Evolutionary conservation across 2,329 filamentous ascomycete species (phyloP).

Genomic region (Helminthosporium solani): DNA sequence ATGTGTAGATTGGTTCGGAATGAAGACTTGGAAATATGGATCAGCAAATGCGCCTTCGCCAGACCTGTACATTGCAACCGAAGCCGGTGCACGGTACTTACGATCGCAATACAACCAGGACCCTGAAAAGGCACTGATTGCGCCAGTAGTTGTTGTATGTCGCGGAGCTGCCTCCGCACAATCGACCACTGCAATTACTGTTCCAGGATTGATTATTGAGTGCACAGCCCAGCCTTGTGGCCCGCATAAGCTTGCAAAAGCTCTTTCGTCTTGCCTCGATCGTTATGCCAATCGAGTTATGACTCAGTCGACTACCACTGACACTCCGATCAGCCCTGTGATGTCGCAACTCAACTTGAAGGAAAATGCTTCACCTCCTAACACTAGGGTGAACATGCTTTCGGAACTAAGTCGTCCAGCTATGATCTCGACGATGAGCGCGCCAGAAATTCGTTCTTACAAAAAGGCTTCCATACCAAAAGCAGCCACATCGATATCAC

Average conservation of each 20-base stretch:
- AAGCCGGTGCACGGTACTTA: conserved; percentile 30
- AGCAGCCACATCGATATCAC: conserved; percentile 15
- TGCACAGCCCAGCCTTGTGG: conserved; percentile 40
- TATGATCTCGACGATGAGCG: conserved; percentile 31
- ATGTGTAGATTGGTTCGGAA: conserved; percentile 40
- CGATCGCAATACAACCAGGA: conserved; percentile 28
- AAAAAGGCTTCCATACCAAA: conserved; percentile 18
- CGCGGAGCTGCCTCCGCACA: conserved; percentile 38
- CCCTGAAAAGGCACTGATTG: conserved; percentile 16
- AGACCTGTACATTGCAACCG: conserved; percentile 36
- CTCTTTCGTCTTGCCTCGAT: conserved; percentile 36
- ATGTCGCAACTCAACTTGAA: conserved; percentile 25
- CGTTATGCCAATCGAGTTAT: conserved; percentile 27
- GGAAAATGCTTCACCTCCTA: conserved; percentile 25
- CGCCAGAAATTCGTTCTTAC: conserved; percentile 32
- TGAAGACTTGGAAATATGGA: conserved; percentile 24
- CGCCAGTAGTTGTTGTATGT: conserved; percentile 38
- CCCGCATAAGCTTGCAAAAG: conserved; percentile 42
- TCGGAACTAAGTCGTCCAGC: conserved; percentile 23
- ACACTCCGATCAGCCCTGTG: conserved; percentile 1
- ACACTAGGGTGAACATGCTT: conserved; percentile 6
- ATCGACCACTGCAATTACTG: conserved; percentile 37
- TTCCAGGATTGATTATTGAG: conserved; percentile 37
- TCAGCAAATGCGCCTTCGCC: conserved; percentile 14
- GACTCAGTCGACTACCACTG: conserved; percentile 11